These are phyloP conservation scores for Sugiyamaella smithiae DNA, from an alignment of 805 yeast genomes.

Conservation along the genomic window DNA sequence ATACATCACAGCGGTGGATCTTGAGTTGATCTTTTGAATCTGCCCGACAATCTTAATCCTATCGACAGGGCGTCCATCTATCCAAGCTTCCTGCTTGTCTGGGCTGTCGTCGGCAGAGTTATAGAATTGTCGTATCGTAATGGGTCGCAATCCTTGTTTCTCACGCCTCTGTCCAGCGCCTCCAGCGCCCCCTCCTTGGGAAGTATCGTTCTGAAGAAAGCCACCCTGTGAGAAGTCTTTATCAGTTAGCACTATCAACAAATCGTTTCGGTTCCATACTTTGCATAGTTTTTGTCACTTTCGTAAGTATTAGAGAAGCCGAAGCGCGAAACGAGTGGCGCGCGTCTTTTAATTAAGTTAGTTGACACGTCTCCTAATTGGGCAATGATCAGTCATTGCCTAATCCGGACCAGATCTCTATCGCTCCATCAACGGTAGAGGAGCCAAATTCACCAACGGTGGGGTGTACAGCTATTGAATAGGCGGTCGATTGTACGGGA, in stretches of 20 bases:
- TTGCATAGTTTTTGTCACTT: no score
- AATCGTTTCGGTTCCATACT: not conserved
- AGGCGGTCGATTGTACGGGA: constrained; percentile 2
- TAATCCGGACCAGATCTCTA: constrained; percentile 15
- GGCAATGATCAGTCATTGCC: no score
- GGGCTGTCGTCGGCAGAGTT: constrained; percentile 51
- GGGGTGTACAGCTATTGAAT: constrained; percentile 17
- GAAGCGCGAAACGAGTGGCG: constrained; percentile 4
- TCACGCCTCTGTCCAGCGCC: not conserved
- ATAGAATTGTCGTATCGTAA: constrained; percentile 61
- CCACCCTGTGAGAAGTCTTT: constrained; percentile 16
- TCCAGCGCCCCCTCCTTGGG: not conserved
- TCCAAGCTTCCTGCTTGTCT: constrained; percentile 48
- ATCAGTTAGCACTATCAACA: constrained; percentile 3
- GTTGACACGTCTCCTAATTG: not conserved
- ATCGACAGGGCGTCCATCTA: constrained; percentile 54
- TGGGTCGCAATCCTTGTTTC: constrained; percentile 41
- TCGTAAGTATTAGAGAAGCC: not conserved
- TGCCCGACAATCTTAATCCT: constrained; percentile 58
- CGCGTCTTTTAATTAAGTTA: not conserved
- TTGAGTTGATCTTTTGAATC: constrained; percentile 44
- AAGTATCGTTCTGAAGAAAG: constrained; percentile 7
- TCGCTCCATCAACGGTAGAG: constrained; percentile 16
- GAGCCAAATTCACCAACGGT: constrained; percentile 10
- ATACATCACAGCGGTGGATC: constrained; percentile 44